Base-by-base conservation (phyloP, 257 asterid genomes). In the Scutellaria barbata region DNA sequence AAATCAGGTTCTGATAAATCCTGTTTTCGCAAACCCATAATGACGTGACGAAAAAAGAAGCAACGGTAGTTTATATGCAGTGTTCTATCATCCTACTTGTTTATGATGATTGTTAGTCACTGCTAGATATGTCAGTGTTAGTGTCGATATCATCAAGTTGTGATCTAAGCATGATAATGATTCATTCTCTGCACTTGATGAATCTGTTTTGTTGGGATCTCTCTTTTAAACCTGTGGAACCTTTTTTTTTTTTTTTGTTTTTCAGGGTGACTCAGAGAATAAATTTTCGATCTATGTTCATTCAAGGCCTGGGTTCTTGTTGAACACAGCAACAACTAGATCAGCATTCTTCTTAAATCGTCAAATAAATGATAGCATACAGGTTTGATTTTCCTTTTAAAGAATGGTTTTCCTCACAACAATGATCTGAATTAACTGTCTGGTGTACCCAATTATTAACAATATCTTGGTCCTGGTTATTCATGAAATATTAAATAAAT, bases 241-340 rank as follows among this genome's bases (percentile, higher is more conserved):
- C 50, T 64, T 18, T 56, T 33, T 79, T 74, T 56, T 64, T 18
- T 56, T 33, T 79, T 74, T 79, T 45, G 66, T 63, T 79, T 84
- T 87, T 74, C 84, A 95, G 98, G 98, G 95, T 63, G 97, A 89
- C 72, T 74, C 55, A 30, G 96, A 87, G 66, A 75, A 85, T 58
- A 86, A 79, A 78, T 95, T 92, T 77, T 89, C 99, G 14, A 83
- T 95, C 77, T 84, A 84, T 54, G 98, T 92, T 78, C 99, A 94
- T 72, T 85, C 99, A 48, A 86, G 99, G 74, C 99, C 99, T 72
- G 96, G 99, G 63, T 94, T 94, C 80, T 74, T 92, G 82, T 71
- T 94, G 45, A 94, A 76, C 80, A 75, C 75, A 67, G 89, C 81
- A 69, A 94, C 90, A 7, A 94, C 99, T 22, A 86, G 90, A 92